A percentile compares a stretch with the other conserved stretches of the same genome.
These are phyloP conservation scores for Malassezia dermatis DNA, from an alignment of 1,284 basidiomycete genomes.

Conservation along the genomic window DNA sequence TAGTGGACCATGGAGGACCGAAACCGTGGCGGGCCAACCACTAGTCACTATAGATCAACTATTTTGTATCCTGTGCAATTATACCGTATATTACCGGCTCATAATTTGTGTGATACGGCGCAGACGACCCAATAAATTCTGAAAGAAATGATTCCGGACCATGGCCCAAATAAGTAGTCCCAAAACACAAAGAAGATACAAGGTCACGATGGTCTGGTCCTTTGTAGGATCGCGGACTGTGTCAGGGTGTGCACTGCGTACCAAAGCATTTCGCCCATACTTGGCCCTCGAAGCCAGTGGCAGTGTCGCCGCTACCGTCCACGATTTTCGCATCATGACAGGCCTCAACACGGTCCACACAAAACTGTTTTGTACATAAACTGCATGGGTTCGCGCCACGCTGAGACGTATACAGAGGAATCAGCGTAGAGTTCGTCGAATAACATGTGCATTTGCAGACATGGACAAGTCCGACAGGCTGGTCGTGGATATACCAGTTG, in stretches of 20 bases:
- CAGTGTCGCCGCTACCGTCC: conserved; percentile 40
- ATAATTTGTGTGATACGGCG: neutral
- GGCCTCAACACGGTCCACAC: conserved; percentile 37
- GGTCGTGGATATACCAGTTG: conserved; percentile 8
- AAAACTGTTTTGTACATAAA: conserved; percentile 47
- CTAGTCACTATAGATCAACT: too few species aligned
- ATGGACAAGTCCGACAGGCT: conserved; percentile 18
- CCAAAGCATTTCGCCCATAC: conserved; percentile 46
- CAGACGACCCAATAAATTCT: neutral
- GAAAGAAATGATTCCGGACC: neutral
- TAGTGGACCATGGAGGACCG: too few species aligned
- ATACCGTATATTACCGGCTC: neutral
- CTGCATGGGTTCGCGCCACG: conserved; percentile 35
- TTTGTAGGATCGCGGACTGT: conserved; percentile 39
- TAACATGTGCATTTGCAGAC: conserved; percentile 49
- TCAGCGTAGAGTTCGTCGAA: conserved; percentile 44
- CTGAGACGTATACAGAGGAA: conserved; percentile 34
- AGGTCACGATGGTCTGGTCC: conserved; percentile 37
- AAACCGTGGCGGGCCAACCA: too few species aligned
- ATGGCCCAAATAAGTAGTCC: conserved; percentile 17
- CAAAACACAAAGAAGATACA: conserved; percentile 31
- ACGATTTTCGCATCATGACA: conserved; percentile 42
- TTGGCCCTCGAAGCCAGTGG: conserved; percentile 46
- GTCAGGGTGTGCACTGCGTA: neutral
- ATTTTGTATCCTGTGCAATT: too few species aligned